Base-by-base conservation (phyloP, 805 yeast species). In the Sugiyamaella chiloensis region DNA sequence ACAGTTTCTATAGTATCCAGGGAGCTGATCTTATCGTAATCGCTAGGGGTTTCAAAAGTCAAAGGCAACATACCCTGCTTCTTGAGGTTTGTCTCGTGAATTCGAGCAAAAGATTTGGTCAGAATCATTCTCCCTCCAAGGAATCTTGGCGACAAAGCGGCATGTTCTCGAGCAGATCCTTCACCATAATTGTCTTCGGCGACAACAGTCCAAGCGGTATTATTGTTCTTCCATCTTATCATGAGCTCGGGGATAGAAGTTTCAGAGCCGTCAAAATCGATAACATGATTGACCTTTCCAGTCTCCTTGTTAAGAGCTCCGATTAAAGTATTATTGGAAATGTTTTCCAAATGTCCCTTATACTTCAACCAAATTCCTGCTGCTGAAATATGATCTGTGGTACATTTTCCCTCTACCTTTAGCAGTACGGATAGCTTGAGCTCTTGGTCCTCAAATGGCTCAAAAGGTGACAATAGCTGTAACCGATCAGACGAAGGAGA, bases 161-260 rank as follows among this genome's bases (percentile, higher is more conserved):
- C 99, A 63, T 91, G 99, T 68, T 91, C 99, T 78, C 99, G 86
- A 26, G 99, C 97, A 42, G 97, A 90, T 60, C 99, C 99, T 74
- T 91, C 99, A 71, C 99, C 99, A 63, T 91, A 93, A 70, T 91
- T 91, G 66, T 93, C 96, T 68, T 93, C 99, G 46, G 97, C 98
- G 55, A 93, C 85, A 39, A 93, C 97, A 56, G 81, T 77, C 99
- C 99, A 91, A 17, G 95, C 93, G 59, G 85, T 78, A 14, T 69
- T 58, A 52, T 87, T 93, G 44, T 80, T 73, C 67, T 91, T 90
- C 97, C 97, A 93, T 68, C 86, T 86, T 69, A 83, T 85, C 96
- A 93, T 93, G 51, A 90, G 76, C 58, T 88, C 97, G n/a, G 99
- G 99, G 55, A 93, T 93, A 23, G 89, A 79, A 61, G 76, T 80